phyloP scores from a whole-genome alignment of 441 rosid species.

The Macaranga tanarius region DNA sequence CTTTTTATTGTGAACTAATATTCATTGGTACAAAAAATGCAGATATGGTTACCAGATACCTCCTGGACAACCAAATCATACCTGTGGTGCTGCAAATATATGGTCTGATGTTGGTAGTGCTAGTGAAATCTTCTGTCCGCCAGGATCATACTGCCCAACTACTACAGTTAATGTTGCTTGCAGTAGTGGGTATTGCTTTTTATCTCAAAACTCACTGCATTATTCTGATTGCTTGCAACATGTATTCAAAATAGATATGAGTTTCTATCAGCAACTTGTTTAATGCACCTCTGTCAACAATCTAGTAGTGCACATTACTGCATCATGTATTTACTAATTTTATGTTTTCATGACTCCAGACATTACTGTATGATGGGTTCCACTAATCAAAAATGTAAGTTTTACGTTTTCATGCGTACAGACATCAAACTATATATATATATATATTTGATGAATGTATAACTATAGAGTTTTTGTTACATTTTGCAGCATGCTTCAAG shows the following conservation, averaged over 20 bases:
- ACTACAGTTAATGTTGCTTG: slow-evolving; percentile 50
- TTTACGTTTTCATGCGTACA: too few relatives aligned
- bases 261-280: background rate
- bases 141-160: slow-evolving; percentile 82
- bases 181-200: slow-evolving; percentile 70
- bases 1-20: slow-evolving; percentile 8
- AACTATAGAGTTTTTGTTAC: slow-evolving; percentile 16
- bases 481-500: slow-evolving; percentile 75
- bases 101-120: slow-evolving; percentile 69
- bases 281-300: slow-evolving; percentile 7
- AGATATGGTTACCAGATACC: slow-evolving; percentile 83
- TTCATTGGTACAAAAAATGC: slow-evolving; percentile 30
- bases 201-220: slow-evolving; percentile 26
- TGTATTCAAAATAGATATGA: background rate
- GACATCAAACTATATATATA: too few relatives aligned
- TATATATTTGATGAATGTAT: slow-evolving; percentile 12
- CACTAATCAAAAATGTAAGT: slow-evolving; percentile 62
- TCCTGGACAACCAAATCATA: slow-evolving; percentile 57
- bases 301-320: slow-evolving; percentile 17
- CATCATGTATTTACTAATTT: slow-evolving; percentile 15
- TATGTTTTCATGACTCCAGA: slow-evolving; percentile 43
- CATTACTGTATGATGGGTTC: slow-evolving; percentile 89
- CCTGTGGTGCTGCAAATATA: slow-evolving; percentile 86
- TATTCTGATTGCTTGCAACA: slow-evolving; percentile 7
- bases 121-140: slow-evolving; percentile 68